These are phyloP conservation scores for Globisporangium camurandrum DNA, from an alignment of 352 stramenopile genomes.

Conservation along the genomic window DNA sequence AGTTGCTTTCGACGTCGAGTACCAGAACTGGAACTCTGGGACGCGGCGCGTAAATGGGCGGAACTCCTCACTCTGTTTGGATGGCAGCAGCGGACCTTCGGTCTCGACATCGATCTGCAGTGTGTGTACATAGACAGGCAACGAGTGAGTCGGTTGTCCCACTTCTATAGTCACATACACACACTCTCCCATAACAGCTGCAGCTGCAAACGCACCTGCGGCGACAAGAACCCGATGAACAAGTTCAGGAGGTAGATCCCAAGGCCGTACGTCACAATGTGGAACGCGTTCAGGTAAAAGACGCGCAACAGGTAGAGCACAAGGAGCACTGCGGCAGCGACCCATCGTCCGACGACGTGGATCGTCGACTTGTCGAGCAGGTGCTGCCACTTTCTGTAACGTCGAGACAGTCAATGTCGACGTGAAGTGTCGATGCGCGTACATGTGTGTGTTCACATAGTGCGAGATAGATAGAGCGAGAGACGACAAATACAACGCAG, in stretches of 20 bases:
- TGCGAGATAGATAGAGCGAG: conserved; percentile 2
- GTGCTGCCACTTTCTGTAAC: conserved; percentile 92
- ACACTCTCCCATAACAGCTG: too few relatives aligned
- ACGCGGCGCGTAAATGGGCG: conserved; percentile 90
- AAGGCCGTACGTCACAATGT: conserved; percentile 98
- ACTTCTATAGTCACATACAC: too few relatives aligned
- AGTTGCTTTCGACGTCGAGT: conserved; percentile 85
- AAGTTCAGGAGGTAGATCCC: conserved; percentile 99
- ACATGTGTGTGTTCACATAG: too few relatives aligned
- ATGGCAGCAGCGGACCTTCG: conserved; percentile 87
- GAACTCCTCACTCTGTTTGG: conserved; percentile 87
- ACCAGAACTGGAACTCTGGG: conserved; percentile 99
- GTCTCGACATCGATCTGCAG: conserved; percentile 75
- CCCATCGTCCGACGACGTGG: conserved; percentile 91
- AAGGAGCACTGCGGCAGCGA: conserved; percentile 79
- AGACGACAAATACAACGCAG: not conserved
- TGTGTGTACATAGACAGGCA: not conserved
- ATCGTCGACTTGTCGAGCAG: conserved; percentile 98
- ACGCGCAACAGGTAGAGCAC: conserved; percentile 91
- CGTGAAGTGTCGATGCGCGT: too few relatives aligned
- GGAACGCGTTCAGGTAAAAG: conserved; percentile 92
- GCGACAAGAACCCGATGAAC: conserved; percentile 98
- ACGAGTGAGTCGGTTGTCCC: too few relatives aligned
- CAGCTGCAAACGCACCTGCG: conserved; percentile 80
- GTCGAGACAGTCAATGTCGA: not conserved